Percentiles rank a stretch among this genome's conserved stretches.
Evolutionary conservation across 2,329 filamentous ascomycete species (phyloP).

Genomic region (Elsinoe ampelina): DNA sequence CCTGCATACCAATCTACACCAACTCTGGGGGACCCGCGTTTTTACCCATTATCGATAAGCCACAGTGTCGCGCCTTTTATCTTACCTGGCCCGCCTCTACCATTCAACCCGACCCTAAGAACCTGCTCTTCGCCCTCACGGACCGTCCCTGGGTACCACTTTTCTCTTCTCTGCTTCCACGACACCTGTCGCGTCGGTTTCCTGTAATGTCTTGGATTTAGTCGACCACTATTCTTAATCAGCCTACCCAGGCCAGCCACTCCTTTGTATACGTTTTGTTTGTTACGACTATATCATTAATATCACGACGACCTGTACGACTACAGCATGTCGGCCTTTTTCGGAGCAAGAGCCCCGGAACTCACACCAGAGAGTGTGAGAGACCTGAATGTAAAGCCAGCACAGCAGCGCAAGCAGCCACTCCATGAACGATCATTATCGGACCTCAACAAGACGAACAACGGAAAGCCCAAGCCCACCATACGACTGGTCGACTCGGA

Average conservation of each 20-base stretch:
- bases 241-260: constrained; percentile 12
- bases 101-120: not conserved
- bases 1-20: constrained; percentile 12
- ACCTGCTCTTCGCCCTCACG: constrained; percentile 5
- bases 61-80: constrained; percentile 9
- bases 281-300: constrained; percentile 5
- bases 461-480: constrained; percentile 22
- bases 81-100: not conserved
- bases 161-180: constrained; percentile 11
- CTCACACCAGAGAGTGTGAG: constrained; percentile 13
- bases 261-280: constrained; percentile 13
- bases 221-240: constrained; percentile 13
- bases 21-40: constrained; percentile 1
- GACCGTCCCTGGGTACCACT: constrained; percentile 10
- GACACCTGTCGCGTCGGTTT: constrained; percentile 9
- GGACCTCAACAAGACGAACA: constrained; percentile 16
- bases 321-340: constrained; percentile 16
- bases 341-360: constrained; percentile 16
- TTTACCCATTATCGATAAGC: constrained; percentile 11
- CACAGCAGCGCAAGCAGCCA: constrained; percentile 18
- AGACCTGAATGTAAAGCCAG: constrained; percentile 14
- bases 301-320: constrained; percentile 1
- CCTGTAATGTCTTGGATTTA: constrained; percentile 15
- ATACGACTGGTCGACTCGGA: constrained; percentile 26
- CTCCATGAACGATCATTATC: constrained; percentile 23